Conservation (phyloP, 2,329 filamentous ascomycete genomes). For the Aspergillus versicolor region DNA sequence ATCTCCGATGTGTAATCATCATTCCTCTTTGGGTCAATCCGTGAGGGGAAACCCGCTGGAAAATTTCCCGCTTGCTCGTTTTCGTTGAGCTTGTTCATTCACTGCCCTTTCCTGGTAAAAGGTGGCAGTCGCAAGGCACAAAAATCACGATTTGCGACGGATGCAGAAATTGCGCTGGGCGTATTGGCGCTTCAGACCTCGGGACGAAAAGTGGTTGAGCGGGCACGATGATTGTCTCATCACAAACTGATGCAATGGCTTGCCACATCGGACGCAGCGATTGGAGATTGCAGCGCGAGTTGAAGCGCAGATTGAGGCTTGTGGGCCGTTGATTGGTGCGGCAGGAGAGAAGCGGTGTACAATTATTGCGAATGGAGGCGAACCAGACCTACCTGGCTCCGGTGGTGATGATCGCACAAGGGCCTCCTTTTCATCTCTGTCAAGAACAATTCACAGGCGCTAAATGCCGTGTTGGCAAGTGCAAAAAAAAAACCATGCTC, state of each 20-base stretch:
- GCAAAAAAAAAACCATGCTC: background rate
- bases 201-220: background rate
- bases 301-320: constrained; percentile 2
- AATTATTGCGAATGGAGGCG: background rate
- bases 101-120: too few species aligned
- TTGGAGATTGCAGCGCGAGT: constrained; percentile 1
- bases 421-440: background rate
- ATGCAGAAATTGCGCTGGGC: too few species aligned
- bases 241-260: constrained; percentile 17
- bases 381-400: background rate
- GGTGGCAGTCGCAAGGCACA: too few species aligned
- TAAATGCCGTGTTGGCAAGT: background rate
- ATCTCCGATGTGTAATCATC: constrained; percentile 2
- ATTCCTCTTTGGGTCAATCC: background rate
- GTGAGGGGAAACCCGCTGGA: background rate
- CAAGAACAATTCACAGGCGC: background rate
- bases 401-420: background rate
- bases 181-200: constrained; percentile 8
- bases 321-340: constrained; percentile 20
- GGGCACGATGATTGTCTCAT: constrained; percentile 14
- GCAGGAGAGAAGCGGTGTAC: constrained; percentile 27
- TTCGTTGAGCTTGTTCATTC: too few species aligned
- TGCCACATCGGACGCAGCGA: constrained; percentile 7
- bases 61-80: too few species aligned
- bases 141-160: background rate